Evolutionary conservation across 75 land plant genomes (phyloP).

Genomic region (Pinus albicaulis): DNA sequence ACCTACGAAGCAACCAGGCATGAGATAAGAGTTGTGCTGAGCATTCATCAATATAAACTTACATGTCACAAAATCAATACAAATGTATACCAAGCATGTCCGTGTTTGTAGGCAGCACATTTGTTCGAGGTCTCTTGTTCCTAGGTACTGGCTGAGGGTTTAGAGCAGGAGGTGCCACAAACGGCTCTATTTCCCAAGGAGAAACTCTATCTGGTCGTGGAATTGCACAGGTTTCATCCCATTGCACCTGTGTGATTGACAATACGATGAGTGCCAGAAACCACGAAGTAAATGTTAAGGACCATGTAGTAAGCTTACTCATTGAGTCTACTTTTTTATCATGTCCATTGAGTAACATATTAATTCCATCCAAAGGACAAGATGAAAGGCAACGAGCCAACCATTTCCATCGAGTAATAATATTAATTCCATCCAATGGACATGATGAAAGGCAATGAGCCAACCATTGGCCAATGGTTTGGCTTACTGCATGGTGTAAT

Average conservation of each 20-base stretch:
- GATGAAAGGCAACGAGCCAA: too few species aligned
- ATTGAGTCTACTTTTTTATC: too few species aligned
- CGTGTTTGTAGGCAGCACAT: not conserved
- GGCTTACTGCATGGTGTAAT: too few species aligned
- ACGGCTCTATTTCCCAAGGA: slow-evolving; percentile 65
- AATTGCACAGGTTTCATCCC: slow-evolving; percentile 47
- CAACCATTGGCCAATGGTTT: too few species aligned
- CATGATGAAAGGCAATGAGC: too few species aligned
- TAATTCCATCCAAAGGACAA: too few species aligned
- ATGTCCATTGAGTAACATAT: too few species aligned
- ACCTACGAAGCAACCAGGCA: not conserved
- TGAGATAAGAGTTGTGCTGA: not conserved
- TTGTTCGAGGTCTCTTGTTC: slow-evolving; percentile 41
- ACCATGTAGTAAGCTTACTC: too few species aligned
- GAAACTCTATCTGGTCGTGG: slow-evolving; percentile 54
- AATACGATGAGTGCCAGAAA: not conserved
- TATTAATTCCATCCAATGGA: too few species aligned
- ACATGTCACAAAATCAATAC: not conserved
- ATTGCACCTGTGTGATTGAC: slow-evolving; percentile 28
- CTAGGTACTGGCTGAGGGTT: slow-evolving; percentile 20
- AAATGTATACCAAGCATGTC: slow-evolving; percentile 28
- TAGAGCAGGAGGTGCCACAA: slow-evolving; percentile 16
- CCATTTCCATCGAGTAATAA: too few species aligned
- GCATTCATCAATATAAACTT: not conserved
- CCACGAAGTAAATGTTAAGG: not conserved